These are phyloP conservation scores for Trametes sp. DNA, from an alignment of 1,284 basidiomycete genomes.

Conservation along the genomic window DNA sequence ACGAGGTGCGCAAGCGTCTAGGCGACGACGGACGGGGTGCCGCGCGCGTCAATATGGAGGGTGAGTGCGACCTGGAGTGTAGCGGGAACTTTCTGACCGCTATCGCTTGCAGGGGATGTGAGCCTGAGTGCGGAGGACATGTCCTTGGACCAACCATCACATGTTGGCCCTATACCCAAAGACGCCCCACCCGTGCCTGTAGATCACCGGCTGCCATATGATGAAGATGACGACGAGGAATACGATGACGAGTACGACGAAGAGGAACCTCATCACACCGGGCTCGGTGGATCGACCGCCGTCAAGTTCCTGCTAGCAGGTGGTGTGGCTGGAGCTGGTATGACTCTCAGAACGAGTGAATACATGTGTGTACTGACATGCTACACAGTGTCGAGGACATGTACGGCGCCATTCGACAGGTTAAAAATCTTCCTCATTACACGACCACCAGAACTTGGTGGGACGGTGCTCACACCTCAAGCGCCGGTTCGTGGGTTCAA, in stretches of 20 bases:
- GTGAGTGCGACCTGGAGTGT: constrained; percentile 49
- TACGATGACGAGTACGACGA: constrained; percentile 54
- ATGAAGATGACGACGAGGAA: constrained; percentile 48
- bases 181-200: constrained; percentile 38
- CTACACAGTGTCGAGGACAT: constrained; percentile 85
- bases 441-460: constrained; percentile 72
- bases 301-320: constrained; percentile 93
- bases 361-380: constrained; percentile 1
- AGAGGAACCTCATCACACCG: constrained; percentile 68
- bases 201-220: constrained; percentile 39
- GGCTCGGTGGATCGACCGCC: constrained; percentile 78
- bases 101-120: constrained; percentile 66
- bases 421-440: constrained; percentile 98
- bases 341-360: constrained; percentile 33
- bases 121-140: constrained; percentile 75
- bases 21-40: constrained; percentile 80
- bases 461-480: constrained; percentile 53
- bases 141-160: constrained; percentile 28
- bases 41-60: constrained; percentile 88
- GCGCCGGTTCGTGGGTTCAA: constrained; percentile 65
- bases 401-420: constrained; percentile 97
- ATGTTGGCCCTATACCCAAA: constrained; percentile 30
- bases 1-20: constrained; percentile 79
- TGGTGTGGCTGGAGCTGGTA: constrained; percentile 92
- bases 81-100: constrained; percentile 15